Evolutionary conservation across 345 rosid genomes (phyloP).

Genomic region (Pistacia atlantica): DNA sequence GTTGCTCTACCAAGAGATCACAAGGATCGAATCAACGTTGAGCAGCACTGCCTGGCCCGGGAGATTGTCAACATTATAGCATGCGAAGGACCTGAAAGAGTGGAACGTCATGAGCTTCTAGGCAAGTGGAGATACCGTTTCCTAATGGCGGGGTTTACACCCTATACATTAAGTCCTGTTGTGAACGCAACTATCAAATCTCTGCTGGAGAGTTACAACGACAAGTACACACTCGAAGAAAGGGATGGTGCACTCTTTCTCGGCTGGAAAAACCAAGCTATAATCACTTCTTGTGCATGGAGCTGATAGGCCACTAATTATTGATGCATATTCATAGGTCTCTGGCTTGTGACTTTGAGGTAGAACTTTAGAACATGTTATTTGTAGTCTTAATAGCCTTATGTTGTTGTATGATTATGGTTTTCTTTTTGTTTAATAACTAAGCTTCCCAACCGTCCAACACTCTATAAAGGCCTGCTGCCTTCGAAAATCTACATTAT

Average conservation of each 20-base stretch:
- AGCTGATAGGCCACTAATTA: constrained; percentile 34
- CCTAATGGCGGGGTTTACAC: constrained; percentile 86
- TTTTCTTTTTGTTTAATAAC: constrained; percentile 3
- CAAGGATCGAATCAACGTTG: constrained; percentile 82
- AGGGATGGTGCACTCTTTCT: constrained; percentile 74
- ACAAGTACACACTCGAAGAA: constrained; percentile 75
- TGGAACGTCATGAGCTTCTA: constrained; percentile 80
- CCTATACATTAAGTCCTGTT: constrained; percentile 63
- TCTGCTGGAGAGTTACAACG: constrained; percentile 63
- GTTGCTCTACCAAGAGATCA: constrained; percentile 70
- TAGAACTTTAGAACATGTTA: constrained; percentile 7
- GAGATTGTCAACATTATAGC: constrained; percentile 93
- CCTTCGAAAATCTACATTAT: not conserved
- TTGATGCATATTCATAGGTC: not conserved
- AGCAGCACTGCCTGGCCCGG: constrained; percentile 96
- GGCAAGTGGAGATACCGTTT: constrained; percentile 90
- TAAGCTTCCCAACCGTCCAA: not conserved
- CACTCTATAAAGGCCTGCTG: not conserved
- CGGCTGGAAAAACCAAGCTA: constrained; percentile 84
- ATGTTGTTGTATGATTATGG: not conserved
- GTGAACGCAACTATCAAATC: constrained; percentile 77
- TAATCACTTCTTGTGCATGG: constrained; percentile 88
- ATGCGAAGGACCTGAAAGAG: constrained; percentile 89
- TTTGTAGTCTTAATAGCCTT: constrained; percentile 15
- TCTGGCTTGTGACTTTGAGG: constrained; percentile 9